These are phyloP conservation scores for Tausonia pullulans DNA, from an alignment of 1,284 basidiomycete species.

Conservation along the genomic window DNA sequence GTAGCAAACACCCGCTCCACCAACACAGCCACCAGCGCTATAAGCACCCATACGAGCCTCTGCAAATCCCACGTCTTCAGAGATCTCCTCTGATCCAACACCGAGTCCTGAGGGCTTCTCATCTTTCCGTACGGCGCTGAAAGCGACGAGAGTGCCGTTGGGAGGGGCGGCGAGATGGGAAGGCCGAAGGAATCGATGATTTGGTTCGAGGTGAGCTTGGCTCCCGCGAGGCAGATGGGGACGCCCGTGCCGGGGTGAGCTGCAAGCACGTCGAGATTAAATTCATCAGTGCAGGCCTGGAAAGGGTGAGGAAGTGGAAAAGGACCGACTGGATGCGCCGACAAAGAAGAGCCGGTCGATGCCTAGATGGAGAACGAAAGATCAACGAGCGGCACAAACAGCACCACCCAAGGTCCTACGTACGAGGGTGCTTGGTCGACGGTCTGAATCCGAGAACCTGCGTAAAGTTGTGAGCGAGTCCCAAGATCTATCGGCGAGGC, in stretches of 20 bases:
- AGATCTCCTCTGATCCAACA: neutral
- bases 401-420: slow-evolving; percentile 20
- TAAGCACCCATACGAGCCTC: slow-evolving; percentile 2
- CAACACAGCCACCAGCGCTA: neutral
- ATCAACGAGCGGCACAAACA: slow-evolving; percentile 30
- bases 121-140: slow-evolving; percentile 7
- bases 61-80: slow-evolving; percentile 5
- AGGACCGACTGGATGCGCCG: neutral
- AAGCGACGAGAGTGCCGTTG: neutral
- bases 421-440: neutral
- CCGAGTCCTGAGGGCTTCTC: neutral
- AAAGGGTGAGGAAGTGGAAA: neutral
- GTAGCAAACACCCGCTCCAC: neutral
- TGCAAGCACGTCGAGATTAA: too few species aligned
- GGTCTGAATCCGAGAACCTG: slow-evolving; percentile 29
- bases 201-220: slow-evolving; percentile 25
- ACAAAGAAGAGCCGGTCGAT: slow-evolving; percentile 3
- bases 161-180: slow-evolving; percentile 20
- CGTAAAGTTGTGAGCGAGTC: slow-evolving; percentile 34
- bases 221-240: slow-evolving; percentile 31
- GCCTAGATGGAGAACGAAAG: neutral
- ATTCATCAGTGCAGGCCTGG: slow-evolving; percentile 6
- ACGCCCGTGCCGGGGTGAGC: slow-evolving; percentile 19
- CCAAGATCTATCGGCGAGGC: slow-evolving; percentile 22
- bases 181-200: slow-evolving; percentile 23